Percentiles rank a stretch among this genome's conserved stretches.
Evolutionary conservation across 2,329 filamentous ascomycete genomes (phyloP).

Genomic region (Didymella pinodella): DNA sequence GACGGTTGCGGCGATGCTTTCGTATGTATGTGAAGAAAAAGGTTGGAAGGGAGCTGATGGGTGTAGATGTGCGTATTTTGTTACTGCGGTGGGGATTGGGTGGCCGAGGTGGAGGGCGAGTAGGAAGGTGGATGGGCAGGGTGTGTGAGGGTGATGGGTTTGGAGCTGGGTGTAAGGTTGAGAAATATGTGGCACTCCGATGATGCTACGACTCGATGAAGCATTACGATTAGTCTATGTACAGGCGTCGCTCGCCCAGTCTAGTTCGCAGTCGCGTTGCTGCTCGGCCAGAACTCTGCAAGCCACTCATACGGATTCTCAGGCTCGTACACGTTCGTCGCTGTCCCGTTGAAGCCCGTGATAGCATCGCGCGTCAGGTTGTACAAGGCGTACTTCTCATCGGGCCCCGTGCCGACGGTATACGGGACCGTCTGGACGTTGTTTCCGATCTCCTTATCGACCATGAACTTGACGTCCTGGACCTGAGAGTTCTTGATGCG

Average conservation of each 20-base stretch:
- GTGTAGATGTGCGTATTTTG: background rate
- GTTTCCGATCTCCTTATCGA: constrained; percentile 40
- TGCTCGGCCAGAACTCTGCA: constrained; percentile 30
- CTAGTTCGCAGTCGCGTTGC: constrained; percentile 7
- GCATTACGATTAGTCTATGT: background rate
- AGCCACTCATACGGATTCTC: constrained; percentile 37
- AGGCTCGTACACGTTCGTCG: constrained; percentile 29
- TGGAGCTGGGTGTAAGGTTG: no score
- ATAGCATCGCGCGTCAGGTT: constrained; percentile 35
- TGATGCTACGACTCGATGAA: background rate
- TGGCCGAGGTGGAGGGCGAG: background rate
- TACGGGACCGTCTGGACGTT: constrained; percentile 40
- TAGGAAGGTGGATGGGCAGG: background rate
- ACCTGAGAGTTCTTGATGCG: constrained; percentile 36
- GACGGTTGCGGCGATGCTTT: constrained; percentile 3
- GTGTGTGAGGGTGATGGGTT: background rate
- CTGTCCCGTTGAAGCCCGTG: constrained; percentile 33
- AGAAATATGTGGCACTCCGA: no score
- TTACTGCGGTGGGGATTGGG: background rate
- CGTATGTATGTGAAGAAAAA: background rate
- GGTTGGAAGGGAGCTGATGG: no score
- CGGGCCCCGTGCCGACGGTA: constrained; percentile 35
- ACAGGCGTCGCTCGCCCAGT: background rate
- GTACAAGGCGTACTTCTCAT: constrained; percentile 40
- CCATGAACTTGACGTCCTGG: constrained; percentile 30